phyloP scores from a whole-genome alignment of 345 rosid genomes.

The Crucihimalaya himalaica region DNA sequence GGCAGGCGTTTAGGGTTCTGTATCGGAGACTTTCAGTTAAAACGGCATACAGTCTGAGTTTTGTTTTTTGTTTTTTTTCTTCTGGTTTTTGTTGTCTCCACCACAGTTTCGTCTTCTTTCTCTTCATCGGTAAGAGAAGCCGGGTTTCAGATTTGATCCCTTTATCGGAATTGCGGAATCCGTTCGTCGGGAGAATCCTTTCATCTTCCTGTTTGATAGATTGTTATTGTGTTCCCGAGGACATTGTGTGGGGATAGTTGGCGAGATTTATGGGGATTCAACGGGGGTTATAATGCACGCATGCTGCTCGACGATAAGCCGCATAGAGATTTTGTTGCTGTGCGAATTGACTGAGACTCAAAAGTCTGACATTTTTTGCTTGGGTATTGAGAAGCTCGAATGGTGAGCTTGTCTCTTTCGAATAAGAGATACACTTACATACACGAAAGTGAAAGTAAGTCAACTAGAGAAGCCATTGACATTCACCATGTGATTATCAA shows the following conservation, averaged over 20 bases:
- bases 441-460: conserved; percentile 44
- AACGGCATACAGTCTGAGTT: conserved; percentile 20
- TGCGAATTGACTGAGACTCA: not conserved
- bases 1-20: not conserved
- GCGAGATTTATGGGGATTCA: not conserved
- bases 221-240: not conserved
- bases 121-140: conserved; percentile 22
- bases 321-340: not conserved
- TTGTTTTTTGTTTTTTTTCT: not conserved
- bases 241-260: not conserved
- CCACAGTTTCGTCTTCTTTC: not conserved
- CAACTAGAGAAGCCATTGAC: conserved; percentile 54
- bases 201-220: not conserved
- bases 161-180: not conserved
- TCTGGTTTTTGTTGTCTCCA: not conserved
- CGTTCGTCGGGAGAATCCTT: not conserved
- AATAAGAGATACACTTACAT: conserved; percentile 49
- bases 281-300: conserved; percentile 13
- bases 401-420: conserved; percentile 48
- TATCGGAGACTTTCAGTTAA: not conserved
- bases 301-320: conserved; percentile 33
- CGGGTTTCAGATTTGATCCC: conserved; percentile 23
- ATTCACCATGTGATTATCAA: conserved; percentile 58
- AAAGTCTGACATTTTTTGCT: conserved; percentile 7
- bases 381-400: conserved; percentile 31